Conservation (phyloP, 1,139 yeast species). For the Kodamaea suecica region DNA sequence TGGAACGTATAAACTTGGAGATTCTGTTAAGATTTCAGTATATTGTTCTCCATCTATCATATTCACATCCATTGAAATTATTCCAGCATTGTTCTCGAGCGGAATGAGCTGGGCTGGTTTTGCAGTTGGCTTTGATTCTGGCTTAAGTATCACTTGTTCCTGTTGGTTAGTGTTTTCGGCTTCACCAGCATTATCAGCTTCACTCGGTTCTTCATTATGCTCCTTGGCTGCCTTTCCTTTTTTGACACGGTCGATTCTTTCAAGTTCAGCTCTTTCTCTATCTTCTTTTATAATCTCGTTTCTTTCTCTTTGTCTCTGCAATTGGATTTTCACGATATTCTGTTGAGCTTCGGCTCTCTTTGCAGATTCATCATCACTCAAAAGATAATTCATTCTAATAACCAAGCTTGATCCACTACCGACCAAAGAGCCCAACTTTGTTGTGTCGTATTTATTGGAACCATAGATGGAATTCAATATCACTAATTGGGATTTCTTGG, state of each 20-base stretch:
- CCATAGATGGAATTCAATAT: slow-evolving; percentile 12
- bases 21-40: slow-evolving; percentile 6
- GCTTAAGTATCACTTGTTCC: background rate
- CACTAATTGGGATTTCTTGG: slow-evolving; percentile 10
- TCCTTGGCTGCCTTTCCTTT: slow-evolving; percentile 1
- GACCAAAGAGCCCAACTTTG: slow-evolving; percentile 11
- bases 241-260: slow-evolving; percentile 2
- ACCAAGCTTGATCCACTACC: slow-evolving; percentile 18
- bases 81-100: too few species aligned
- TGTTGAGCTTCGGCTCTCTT: slow-evolving; percentile 17
- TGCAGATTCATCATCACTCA: slow-evolving; percentile 11
- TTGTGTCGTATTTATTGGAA: slow-evolving; percentile 7
- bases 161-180: background rate
- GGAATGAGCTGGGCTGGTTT: too few species aligned
- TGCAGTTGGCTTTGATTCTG: background rate
- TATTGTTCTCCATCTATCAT: background rate
- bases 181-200: background rate
- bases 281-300: slow-evolving; percentile 10
- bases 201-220: slow-evolving; percentile 3
- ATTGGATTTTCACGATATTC: slow-evolving; percentile 20
- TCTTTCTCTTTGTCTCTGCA: slow-evolving; percentile 17
- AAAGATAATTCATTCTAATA: slow-evolving; percentile 21
- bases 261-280: slow-evolving; percentile 6
- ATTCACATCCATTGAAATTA: too few species aligned
- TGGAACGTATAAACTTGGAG: slow-evolving; percentile 24